phyloP scores from a whole-genome alignment of 176 grass and related monocot species.

The Aechmea fasciata region DNA sequence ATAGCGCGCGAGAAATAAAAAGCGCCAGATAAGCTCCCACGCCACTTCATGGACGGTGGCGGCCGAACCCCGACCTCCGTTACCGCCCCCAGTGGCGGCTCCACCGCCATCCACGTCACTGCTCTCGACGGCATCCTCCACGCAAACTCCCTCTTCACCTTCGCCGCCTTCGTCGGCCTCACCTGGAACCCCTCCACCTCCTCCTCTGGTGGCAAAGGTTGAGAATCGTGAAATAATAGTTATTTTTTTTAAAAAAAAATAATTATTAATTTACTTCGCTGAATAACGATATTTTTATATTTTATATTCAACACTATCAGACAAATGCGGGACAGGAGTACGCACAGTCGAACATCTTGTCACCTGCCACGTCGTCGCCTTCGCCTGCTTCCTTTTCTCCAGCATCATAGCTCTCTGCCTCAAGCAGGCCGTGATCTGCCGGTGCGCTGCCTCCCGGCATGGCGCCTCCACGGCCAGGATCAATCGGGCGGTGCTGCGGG shows the following conservation, averaged over 20 bases:
- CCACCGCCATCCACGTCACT: conserved; percentile 68
- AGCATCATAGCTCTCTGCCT: background rate
- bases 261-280: too few species aligned
- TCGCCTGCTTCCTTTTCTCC: background rate
- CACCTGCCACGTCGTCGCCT: background rate
- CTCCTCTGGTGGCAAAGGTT: too few species aligned
- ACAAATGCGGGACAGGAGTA: too few species aligned
- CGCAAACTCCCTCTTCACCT: conserved; percentile 83
- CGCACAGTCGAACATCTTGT: background rate
- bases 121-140: conserved; percentile 88
- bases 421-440: background rate
- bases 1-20: too few species aligned
- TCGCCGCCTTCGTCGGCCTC: conserved; percentile 67
- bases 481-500: background rate
- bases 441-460: background rate
- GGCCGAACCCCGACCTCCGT: background rate
- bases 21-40: too few species aligned
- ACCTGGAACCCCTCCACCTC: conserved; percentile 47
- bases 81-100: conserved; percentile 1
- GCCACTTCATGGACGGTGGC: conserved; percentile 28
- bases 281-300: too few species aligned
- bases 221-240: too few species aligned
- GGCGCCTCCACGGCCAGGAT: too few species aligned
- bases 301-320: too few species aligned
- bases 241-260: too few species aligned